Conservation (phyloP, 768 basidiomycete genomes). For the Kwoniella heveanensis region DNA sequence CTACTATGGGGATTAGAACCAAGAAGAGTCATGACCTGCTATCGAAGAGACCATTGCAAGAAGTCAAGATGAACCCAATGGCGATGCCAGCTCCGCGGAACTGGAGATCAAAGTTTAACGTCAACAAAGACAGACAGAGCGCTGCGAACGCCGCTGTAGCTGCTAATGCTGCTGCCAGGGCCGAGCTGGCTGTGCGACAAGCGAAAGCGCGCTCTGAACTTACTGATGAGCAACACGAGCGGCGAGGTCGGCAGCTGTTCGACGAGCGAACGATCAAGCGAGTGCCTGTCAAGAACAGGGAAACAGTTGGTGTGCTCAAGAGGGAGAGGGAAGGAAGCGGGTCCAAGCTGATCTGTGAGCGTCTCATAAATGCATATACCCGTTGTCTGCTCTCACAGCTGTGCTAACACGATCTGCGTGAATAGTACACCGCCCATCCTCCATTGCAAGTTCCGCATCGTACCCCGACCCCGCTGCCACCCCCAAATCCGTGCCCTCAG, state of each 20-base stretch:
- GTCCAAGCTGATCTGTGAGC: not conserved
- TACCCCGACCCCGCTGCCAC: conserved; percentile 17
- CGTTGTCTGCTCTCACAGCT: no score
- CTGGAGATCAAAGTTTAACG: conserved; percentile 26
- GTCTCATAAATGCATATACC: no score
- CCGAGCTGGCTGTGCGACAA: conserved; percentile 6
- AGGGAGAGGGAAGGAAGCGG: not conserved
- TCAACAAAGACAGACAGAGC: conserved; percentile 9
- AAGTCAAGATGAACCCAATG: conserved; percentile 2
- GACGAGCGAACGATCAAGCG: conserved; percentile 20
- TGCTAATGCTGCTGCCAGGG: conserved; percentile 6
- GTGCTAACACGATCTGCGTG: not conserved
- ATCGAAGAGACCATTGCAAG: not conserved
- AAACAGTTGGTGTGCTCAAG: not conserved
- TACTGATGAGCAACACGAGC: not conserved
- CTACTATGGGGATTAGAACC: not conserved
- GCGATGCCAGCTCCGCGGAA: conserved; percentile 24
- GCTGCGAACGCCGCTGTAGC: not conserved
- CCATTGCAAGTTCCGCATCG: conserved; percentile 5
- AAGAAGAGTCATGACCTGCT: not conserved
- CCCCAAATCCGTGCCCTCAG: conserved; percentile 15
- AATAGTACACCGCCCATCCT: conserved; percentile 16
- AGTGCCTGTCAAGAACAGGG: conserved; percentile 9
- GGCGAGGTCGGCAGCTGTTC: conserved; percentile 2
- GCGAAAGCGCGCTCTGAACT: conserved; percentile 11